Evolutionary conservation across 1,139 yeast genomes (phyloP), one percentile per base, ranked within the genome.

Genomic region (Saccharomyces uvarum): DNA sequence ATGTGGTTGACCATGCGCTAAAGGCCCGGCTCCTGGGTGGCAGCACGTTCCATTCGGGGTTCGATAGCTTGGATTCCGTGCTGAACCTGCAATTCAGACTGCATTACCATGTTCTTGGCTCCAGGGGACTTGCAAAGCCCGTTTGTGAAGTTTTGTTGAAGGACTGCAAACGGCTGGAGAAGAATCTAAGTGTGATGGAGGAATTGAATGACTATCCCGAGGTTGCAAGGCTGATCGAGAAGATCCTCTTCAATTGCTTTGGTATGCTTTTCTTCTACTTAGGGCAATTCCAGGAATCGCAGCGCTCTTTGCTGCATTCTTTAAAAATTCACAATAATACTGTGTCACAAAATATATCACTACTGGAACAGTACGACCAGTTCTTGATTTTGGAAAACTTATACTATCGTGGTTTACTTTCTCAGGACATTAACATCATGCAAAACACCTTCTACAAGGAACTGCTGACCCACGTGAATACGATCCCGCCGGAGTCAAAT

Each of bases 81-180:
- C 50, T 69, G 50, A 54, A 62, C 14, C 52, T 69, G 38, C 71
- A 68, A 47, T 66, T 64, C 51, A 56, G 69, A 44, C 51, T 63
- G 2, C 66, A 66, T 46, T 65, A 59, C 51, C 70, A 68, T 56
- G 50, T 58, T 28, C 59, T 62, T 52, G 61, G 61, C 6, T 51
- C 49, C 3, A 31, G 29, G 1, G 47, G 27, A 5, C n/a, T 19
- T 11, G 26, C 47, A 42, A 16, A 47, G 24, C 57, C 57, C 4
- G 61, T 57, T 2, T 62, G 60, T n/a, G 52, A 57, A 24, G 62
- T 62, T 3, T 49, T 68, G 50, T 48, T 60, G n/a, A 55, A 52
- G 16, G 69, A 66, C 24, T 57, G 66, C 50, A 52, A 54, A 19
- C 56, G 54, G 48, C 19, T 66, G 13, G 56, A 61, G 41, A 50